Percentiles rank a stretch among this genome's conserved stretches.
Conservation (phyloP, 768 basidiomycete genomes). For the Auriscalpium microsporum region DNA sequence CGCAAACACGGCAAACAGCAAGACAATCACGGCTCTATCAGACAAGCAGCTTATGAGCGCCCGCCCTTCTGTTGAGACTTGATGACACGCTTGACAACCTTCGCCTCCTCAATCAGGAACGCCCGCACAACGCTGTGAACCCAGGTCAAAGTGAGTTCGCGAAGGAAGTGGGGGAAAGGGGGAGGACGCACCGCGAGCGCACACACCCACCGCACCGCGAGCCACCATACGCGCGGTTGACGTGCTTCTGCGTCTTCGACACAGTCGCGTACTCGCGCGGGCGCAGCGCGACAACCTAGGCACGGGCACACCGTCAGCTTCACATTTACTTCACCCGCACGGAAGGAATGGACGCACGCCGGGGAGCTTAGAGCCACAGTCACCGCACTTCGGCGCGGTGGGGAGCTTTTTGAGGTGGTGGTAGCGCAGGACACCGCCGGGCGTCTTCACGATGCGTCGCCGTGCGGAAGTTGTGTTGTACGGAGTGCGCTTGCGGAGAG, state of each 20-base stretch:
- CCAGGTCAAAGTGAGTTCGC: neutral
- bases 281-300: conserved; percentile 87
- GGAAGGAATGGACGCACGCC: conserved; percentile 56
- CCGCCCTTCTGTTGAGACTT: conserved; percentile 66
- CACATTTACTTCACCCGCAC: neutral
- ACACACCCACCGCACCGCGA: conserved; percentile 96
- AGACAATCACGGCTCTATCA: neutral
- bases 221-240: conserved; percentile 93
- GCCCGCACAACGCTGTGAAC: conserved; percentile 82
- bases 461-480: conserved; percentile 98
- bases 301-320: neutral
- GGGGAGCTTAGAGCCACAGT: conserved; percentile 89
- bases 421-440: conserved; percentile 96
- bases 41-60: conserved; percentile 12
- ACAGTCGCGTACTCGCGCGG: conserved; percentile 93
- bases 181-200: conserved; percentile 69
- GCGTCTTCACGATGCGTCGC: conserved; percentile 93
- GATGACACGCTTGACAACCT: conserved; percentile 99
- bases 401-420: conserved; percentile 96
- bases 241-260: conserved; percentile 96
- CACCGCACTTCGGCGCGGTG: conserved; percentile 93
- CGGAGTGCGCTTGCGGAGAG: conserved; percentile 94
- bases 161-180: conserved; percentile 1
- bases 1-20: too few relatives aligned
- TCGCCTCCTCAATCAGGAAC: conserved; percentile 98